Evolutionary conservation across 768 basidiomycete species (phyloP), one percentile per base, ranked within the genome.

Genomic region (Boletus speciosus): DNA sequence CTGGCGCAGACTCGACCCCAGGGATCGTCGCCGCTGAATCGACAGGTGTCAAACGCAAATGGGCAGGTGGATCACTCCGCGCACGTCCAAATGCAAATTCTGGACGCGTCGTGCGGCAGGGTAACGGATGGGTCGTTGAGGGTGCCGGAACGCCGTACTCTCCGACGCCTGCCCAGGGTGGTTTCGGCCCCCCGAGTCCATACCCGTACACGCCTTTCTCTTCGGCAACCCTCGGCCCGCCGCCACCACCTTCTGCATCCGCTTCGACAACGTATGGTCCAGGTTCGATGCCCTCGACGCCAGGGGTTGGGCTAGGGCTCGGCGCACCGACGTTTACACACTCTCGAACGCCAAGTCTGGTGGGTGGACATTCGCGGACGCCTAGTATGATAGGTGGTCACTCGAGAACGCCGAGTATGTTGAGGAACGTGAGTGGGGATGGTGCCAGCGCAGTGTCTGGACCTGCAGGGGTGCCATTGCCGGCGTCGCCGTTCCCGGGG

Each of bases 1-100:
- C 76, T 4, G 80, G 76, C 37, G 69, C 69, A 1, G 72, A 84
- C 35, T 81, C 80, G 21, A 71, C 76, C 9, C 79, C 79, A 9
- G 77, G 77, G 1, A 70, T 87, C 47, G 84, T 88, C 41, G 82
- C 85, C 3, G 84, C 87, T 0, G 83, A 88, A 62, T 74, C 86
- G 4, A 77, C 80, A 1, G 76, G 81, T n/a, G 79, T 80, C 44
- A 77, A 86, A 51, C 76, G 77, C 39, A 88, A 88, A 65, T 90
- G 88, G 84, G 78, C 76, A 3, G 86, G 90, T 10, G 73, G 76
- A 4, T 77, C 84, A 49, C 73, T 93, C 1, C 82, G 86, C 32
- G 62, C 87, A 5, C 80, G 89, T 3, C 66, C 77, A 11, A 70
- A 63, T 46, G 57, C 54, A 14, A 55, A 25, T 32, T 6, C 27